Evolutionary conservation across 2,329 filamentous ascomycete genomes (phyloP), one percentile per base, ranked within the genome.

Genomic region (Drechslerella stenobrocha): DNA sequence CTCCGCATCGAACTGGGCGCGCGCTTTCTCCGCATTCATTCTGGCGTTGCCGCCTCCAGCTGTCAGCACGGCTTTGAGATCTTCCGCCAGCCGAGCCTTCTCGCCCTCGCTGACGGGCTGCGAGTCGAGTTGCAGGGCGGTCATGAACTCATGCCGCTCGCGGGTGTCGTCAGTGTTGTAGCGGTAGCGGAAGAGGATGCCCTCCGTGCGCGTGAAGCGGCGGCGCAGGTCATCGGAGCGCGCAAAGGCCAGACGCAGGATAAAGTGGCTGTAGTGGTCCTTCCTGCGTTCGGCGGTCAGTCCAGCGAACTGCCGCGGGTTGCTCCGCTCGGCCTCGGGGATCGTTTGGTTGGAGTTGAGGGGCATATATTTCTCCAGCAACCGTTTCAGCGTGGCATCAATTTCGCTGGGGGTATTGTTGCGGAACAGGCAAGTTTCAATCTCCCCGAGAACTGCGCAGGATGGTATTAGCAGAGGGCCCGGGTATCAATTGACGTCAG

Each of bases 201-300:
- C 89, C 77, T 98, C 93, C 2, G 95, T 84, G 32, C 91, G 84
- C 2, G 86, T 83, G 74, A 97, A 98, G 22, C 93, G 86, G 70
- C 88, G 83, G 40, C 93, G 85, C 34, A 97, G 80, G 74, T 98
- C 93, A 75, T 96, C 90, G 0, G 92, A 96, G 1, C 87, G 85
- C 0, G 91, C 86, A 74, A 98, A 98, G 0, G 93, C 93, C 42
- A 98, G 83, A 0, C 93, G 86, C 3, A 98, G 83, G 69, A 97
- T 98, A 76, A 96, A 98, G 77, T 98, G 93, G 58, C 89, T 93
- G 78, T 97, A 98, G 77, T 98, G 93, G 73, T 98, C 93, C 75
- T 93, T 95, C 76, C 92, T 88, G 24, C 92, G 83, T 78, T 98
- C 89, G 42, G 76, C 34, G 3, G 30, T 53, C 2, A 64, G 15